Conservation (phyloP, 1,284 basidiomycete species). For the Sutorius eximius region DNA sequence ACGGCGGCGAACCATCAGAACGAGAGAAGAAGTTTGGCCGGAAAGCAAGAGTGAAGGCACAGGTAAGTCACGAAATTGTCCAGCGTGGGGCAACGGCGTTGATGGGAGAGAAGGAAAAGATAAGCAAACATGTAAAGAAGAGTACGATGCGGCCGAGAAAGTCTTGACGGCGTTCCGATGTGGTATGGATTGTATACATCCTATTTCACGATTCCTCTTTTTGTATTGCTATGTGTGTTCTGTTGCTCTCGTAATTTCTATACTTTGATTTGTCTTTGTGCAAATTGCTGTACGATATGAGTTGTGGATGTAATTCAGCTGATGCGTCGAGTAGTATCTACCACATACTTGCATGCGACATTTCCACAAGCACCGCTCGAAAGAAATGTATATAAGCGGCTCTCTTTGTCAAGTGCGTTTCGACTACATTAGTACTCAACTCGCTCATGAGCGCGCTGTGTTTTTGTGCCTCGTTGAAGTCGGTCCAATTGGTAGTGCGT, state of each 20-base stretch:
- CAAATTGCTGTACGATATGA: constrained; percentile 1
- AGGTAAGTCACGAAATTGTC: constrained; percentile 33
- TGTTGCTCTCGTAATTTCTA: constrained; percentile 9
- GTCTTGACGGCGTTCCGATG: constrained; percentile 16
- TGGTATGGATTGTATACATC: constrained; percentile 7
- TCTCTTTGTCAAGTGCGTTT: too few relatives aligned
- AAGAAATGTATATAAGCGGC: too few relatives aligned
- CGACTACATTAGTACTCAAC: too few relatives aligned
- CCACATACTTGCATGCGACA: too few relatives aligned
- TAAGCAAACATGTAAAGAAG: constrained; percentile 31
- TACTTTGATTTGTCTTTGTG: constrained; percentile 1
- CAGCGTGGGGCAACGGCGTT: background rate
- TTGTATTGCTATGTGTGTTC: constrained; percentile 21
- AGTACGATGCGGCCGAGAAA: constrained; percentile 23
- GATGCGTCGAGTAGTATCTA: too few relatives aligned
- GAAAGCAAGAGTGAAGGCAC: constrained; percentile 46
- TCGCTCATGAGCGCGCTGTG: too few relatives aligned
- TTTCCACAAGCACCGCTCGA: too few relatives aligned
- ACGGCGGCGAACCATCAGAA: constrained; percentile 31
- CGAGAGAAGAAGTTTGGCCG: constrained; percentile 37
- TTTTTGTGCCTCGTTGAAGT: too few relatives aligned
- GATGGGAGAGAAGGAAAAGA: constrained; percentile 28
- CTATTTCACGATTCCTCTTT: constrained; percentile 4
- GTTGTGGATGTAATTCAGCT: background rate
- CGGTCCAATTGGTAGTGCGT: too few relatives aligned